A percentile compares a stretch with the other conserved stretches of the same genome.
These are phyloP conservation scores for Leccinum fallax DNA, from an alignment of 1,284 basidiomycete species.

Conservation along the genomic window DNA sequence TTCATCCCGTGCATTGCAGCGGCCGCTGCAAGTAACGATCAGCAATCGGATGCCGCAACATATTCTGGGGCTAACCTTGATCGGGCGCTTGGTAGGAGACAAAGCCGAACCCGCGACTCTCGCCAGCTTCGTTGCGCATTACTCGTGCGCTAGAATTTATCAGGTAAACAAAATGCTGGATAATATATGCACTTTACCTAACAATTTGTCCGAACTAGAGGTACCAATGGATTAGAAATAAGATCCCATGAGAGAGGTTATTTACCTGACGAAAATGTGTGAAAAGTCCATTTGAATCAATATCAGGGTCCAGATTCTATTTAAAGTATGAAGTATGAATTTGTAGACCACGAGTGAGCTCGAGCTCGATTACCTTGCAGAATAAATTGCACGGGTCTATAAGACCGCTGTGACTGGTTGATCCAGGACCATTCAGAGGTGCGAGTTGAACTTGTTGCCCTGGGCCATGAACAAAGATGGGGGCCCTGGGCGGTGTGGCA, in stretches of 20 bases:
- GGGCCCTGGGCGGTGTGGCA: constrained; percentile 36
- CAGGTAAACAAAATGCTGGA: not conserved
- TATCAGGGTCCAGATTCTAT: constrained; percentile 83
- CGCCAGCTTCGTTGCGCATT: constrained; percentile 86
- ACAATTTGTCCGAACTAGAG: constrained; percentile 81
- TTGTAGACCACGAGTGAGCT: not conserved
- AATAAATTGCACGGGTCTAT: constrained; percentile 93
- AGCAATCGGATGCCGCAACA: not conserved
- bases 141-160: constrained; percentile 73
- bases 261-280: constrained; percentile 78
- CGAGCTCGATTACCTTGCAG: constrained; percentile 63
- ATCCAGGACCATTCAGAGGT: constrained; percentile 69
- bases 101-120: constrained; percentile 94
- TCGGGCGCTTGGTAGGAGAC: constrained; percentile 86
- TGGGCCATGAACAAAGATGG: constrained; percentile 78
- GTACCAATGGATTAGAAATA: constrained; percentile 16
- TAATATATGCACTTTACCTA: constrained; percentile 51
- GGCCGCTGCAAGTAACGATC: constrained; percentile 46
- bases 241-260: constrained; percentile 10
- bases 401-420: constrained; percentile 78
- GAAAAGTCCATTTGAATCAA: constrained; percentile 83
- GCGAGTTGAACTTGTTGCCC: constrained; percentile 89
- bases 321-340: constrained; percentile 13
- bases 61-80: constrained; percentile 57
- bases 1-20: constrained; percentile 83